phyloP scores from a whole-genome alignment of 805 yeast genomes.

The Spathaspora hagerdaliae region DNA sequence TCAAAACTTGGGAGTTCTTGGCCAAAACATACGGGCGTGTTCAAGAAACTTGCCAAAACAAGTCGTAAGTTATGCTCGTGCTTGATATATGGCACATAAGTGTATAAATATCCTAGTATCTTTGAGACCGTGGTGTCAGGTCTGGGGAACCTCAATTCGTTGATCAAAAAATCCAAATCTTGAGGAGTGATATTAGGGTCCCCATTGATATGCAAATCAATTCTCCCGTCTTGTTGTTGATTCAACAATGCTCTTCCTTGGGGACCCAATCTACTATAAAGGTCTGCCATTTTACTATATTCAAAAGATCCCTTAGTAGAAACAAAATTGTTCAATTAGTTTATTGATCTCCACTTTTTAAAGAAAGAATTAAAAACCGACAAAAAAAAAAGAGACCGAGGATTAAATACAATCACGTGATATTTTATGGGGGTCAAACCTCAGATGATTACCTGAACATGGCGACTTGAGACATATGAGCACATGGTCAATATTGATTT shows the following conservation, averaged over 20 bases:
- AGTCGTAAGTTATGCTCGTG: conserved; percentile 43
- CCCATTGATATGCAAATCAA: not conserved
- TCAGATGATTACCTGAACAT: no score
- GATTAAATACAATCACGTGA: no score
- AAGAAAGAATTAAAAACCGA: no score
- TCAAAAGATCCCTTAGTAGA: no score
- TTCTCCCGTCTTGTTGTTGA: not conserved
- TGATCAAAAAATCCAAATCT: conserved; percentile 45
- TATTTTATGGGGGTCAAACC: no score
- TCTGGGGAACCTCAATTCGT: conserved; percentile 41
- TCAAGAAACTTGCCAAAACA: conserved; percentile 41
- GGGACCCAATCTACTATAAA: conserved; percentile 5
- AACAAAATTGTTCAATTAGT: no score
- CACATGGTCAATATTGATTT: no score
- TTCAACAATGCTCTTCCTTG: conserved; percentile 6
- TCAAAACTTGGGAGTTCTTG: conserved; percentile 17
- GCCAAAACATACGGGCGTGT: conserved; percentile 35
- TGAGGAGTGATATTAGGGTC: conserved; percentile 21
- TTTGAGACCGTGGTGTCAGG: conserved; percentile 25
- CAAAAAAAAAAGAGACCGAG: no score
- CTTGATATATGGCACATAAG: conserved; percentile 49
- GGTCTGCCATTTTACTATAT: not conserved
- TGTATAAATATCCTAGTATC: conserved; percentile 44
- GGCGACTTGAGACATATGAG: no score
- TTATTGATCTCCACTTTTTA: no score